Evolutionary conservation across 1,284 basidiomycete genomes (phyloP), one percentile per base, ranked within the genome.

Genomic region (Sanghuangporus sanghuang): DNA sequence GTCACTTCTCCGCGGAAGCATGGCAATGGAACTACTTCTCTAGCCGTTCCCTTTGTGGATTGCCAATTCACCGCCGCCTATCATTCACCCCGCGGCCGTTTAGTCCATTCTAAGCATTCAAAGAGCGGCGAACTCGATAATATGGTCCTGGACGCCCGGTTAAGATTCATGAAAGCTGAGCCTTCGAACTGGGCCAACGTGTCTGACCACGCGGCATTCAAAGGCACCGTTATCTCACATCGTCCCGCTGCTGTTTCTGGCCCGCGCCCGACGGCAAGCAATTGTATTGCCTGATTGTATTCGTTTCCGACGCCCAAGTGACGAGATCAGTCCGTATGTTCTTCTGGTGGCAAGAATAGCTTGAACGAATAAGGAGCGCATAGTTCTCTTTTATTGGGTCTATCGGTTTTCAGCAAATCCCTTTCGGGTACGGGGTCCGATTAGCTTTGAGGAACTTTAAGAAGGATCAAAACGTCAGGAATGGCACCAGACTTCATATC

Each of bases 31-130:
- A 40, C 9, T 1, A 44, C n/a, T 52, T 52, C 48, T 60, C 23
- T 36, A 46, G 18, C 23, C 27, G 46, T 60, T 60, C n/a, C 58
- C 58, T 60, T 52, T 48, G 35, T 48, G 48, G 58, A 52, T 52
- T 21, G 18, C 48, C 27, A 39, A 52, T 60, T 52, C 48, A 21
- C 58, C 55, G 55, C 8, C 8, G 39, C 55, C 23, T 5, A 21
- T 57, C 38, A 39, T 7, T 42, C 27, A 2, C 48, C 36, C 23
- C 58, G 48, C 58, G 58, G 48, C 58, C 58, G 16, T 52, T 49
- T 36, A 23, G 18, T 39, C 48, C 48, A 23, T 56, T 52, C 27
- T 27, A 52, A 60, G 36, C 21, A 39, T 50, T 49, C 48, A 60
- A 38, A 38, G 32, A 52, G 36, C 58, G 58, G 58, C 35, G 48